Conservation (phyloP, 805 yeast genomes). For the Candida patagonica region DNA sequence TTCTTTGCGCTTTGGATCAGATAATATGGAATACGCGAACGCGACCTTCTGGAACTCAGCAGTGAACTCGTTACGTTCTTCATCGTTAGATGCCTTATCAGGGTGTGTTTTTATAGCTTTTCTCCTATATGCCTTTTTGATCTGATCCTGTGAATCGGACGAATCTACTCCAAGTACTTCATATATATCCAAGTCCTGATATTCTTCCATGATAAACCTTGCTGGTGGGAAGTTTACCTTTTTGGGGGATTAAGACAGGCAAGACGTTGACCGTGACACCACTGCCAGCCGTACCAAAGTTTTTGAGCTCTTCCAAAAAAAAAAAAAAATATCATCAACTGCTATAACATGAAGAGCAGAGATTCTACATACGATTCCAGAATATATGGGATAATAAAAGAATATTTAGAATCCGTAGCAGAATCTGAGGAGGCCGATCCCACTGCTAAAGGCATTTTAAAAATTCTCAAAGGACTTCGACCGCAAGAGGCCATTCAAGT, state of each 20-base stretch:
- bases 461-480: constrained; percentile 34
- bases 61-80: constrained; percentile 29
- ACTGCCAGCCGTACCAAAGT: not conserved
- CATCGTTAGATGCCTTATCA: constrained; percentile 43
- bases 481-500: constrained; percentile 26
- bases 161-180: constrained; percentile 17
- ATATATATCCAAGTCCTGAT: constrained; percentile 23
- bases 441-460: constrained; percentile 30
- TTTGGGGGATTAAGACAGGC: not conserved
- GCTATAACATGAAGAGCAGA: constrained; percentile 1
- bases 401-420: not conserved
- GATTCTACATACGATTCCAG: constrained; percentile 1
- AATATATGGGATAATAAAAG: not conserved
- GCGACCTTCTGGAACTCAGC: constrained; percentile 58
- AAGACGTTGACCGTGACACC: not conserved
- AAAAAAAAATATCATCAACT: not conserved
- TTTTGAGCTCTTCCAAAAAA: too few relatives aligned
- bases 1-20: constrained; percentile 46
- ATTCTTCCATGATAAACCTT: constrained; percentile 11
- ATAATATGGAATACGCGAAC: constrained; percentile 61
- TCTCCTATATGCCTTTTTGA: constrained; percentile 61
- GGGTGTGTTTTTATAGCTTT: constrained; percentile 61
- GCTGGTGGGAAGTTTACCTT: not conserved
- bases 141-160: constrained; percentile 35
- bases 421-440: constrained; percentile 4